Conservation (phyloP, 2,329 filamentous ascomycete genomes). For the Elsinoe arachidis region DNA sequence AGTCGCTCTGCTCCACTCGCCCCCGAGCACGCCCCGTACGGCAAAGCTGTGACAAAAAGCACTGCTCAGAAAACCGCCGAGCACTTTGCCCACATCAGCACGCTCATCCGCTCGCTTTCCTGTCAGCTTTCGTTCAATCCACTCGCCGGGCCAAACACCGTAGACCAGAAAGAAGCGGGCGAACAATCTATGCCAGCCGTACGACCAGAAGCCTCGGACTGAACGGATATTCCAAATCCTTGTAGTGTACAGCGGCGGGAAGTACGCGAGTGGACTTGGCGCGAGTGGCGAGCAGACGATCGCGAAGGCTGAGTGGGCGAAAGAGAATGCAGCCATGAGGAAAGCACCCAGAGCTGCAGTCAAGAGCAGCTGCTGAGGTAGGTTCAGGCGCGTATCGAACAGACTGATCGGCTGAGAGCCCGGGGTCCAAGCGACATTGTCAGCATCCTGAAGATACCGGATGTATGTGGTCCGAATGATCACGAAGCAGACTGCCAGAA, state of each 20-base stretch:
- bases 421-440: neutral
- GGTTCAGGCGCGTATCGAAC: conserved; percentile 30
- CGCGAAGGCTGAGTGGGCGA: conserved; percentile 35
- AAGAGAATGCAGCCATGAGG: conserved; percentile 36
- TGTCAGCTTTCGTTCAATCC: conserved; percentile 32
- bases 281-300: conserved; percentile 32
- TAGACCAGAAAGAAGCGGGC: conserved; percentile 38
- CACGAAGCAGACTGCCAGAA: conserved; percentile 29
- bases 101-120: conserved; percentile 28
- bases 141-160: conserved; percentile 39
- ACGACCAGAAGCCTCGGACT: conserved; percentile 36
- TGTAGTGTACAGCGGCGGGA: conserved; percentile 37
- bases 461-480: conserved; percentile 30
- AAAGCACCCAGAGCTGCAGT: conserved; percentile 36
- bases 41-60: conserved; percentile 36
- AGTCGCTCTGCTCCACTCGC: conserved; percentile 26
- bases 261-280: conserved; percentile 35
- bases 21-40: conserved; percentile 33
- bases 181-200: conserved; percentile 39
- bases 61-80: conserved; percentile 35
- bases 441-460: conserved; percentile 19
- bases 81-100: conserved; percentile 36
- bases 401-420: conserved; percentile 13
- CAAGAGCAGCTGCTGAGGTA: conserved; percentile 29
- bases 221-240: conserved; percentile 34